Conservation (phyloP, 192 early-diverging fungal genomes). For the Gamsiella multidivaricata region DNA sequence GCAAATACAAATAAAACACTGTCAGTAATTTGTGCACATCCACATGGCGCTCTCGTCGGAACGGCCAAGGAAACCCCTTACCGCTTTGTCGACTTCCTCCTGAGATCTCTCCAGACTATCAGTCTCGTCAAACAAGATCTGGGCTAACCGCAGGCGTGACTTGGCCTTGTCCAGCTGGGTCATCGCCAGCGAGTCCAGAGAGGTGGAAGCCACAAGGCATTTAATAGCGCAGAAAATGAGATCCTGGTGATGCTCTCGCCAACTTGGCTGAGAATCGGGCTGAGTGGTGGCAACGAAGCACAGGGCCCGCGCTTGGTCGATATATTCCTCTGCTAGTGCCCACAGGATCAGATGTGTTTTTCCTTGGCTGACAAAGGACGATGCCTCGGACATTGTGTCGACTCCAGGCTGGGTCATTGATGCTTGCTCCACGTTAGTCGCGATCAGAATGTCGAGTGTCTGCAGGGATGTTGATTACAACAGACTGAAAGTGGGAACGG, state of each 20-base stretch:
- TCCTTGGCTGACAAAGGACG: conserved; percentile 13
- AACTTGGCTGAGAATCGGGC: conserved; percentile 34
- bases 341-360: conserved; percentile 39
- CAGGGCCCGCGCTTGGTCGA: conserved; percentile 34
- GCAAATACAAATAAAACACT: too few relatives aligned
- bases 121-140: conserved; percentile 56
- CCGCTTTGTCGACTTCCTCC: conserved; percentile 44
- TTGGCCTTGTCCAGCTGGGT: conserved; percentile 49
- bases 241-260: conserved; percentile 38
- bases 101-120: conserved; percentile 46
- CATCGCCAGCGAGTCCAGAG: conserved; percentile 34
- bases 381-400: neutral
- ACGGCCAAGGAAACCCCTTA: too few relatives aligned
- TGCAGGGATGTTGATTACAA: neutral
- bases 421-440: neutral
- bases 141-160: conserved; percentile 48
- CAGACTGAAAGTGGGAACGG: neutral
- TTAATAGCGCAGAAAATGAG: conserved; percentile 51
- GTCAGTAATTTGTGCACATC: neutral
- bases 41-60: neutral
- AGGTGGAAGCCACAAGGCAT: conserved; percentile 43
- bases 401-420: neutral
- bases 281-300: conserved; percentile 44
- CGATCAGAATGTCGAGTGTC: neutral
- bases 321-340: conserved; percentile 40